Base-by-base conservation (phyloP, 306 rosid genomes). In the Spatholobus suberectus region DNA sequence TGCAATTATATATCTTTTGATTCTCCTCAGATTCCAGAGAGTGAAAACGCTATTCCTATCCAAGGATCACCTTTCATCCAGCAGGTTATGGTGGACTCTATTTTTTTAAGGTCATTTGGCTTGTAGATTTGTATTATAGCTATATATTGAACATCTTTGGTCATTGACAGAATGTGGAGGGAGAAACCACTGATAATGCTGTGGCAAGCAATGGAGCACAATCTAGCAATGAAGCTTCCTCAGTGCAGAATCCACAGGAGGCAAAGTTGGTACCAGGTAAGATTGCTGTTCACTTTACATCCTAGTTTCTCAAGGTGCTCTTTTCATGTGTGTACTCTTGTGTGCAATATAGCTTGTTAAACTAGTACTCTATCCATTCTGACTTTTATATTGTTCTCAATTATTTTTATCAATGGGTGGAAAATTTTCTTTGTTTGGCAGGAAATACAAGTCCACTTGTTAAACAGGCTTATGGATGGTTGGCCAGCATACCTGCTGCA, bases 401-500 rank as follows among this genome's bases (percentile, higher is more conserved):
- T 14, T 15, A 4, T 62, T 9, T 14, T 14, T 67, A 13, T 18
- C 51, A 58, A 85, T 21, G 14, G 59, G 57, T 21, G 54, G 21
- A 37, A 35, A 55, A 55, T 75, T 18, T 59, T n/a, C 8, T 63
- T 27, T 76, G 13, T 81, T 67, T 77, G 32, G 86, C 88, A 93
- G 99, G 78, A 40, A 81, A 29, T 44, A 85, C 88, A 73, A 78
- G 79, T 65, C 85, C 92, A 43, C 80, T 92, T 75, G 58, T 85
- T 58, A 87, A 92, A 82, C 82, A 69, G 8, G 92, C 94, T 35
- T 85, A 86, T 79, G 81, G 85, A 29, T 80, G 87, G 88, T 72
- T 96, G 86, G 94, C 91, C 55, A 74, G 83, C 85, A 87, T 96
- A 17, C 98, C 98, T 46, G 90, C 98, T 52, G 87, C 97, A 44